Conservation (phyloP, 2,329 filamentous ascomycete species). For the Exophiala sp. region DNA sequence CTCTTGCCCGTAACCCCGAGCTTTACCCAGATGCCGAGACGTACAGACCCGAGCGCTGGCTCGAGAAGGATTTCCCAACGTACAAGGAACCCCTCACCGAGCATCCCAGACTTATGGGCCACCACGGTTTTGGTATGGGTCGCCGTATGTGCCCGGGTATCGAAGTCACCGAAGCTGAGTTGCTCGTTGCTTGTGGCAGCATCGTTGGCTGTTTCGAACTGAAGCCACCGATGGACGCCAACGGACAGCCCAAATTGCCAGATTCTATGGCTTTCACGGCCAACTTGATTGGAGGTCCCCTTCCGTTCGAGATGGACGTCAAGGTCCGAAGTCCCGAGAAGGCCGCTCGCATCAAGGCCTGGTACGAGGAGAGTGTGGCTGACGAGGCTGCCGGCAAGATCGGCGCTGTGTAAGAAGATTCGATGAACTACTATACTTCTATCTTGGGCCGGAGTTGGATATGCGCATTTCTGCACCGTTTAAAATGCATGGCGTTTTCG, state of each 20-base stretch:
- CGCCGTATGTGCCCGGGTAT: slow-evolving; percentile 32
- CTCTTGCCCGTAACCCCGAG: slow-evolving; percentile 30
- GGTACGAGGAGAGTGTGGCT: slow-evolving; percentile 28
- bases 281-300: slow-evolving; percentile 29
- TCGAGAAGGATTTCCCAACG: slow-evolving; percentile 31
- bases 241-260: slow-evolving; percentile 27
- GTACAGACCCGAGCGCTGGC: slow-evolving; percentile 31
- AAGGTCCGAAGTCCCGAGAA: slow-evolving; percentile 26
- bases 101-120: slow-evolving; percentile 31
- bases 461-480: neutral
- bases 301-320: slow-evolving; percentile 30
- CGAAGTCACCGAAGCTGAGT: slow-evolving; percentile 28
- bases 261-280: slow-evolving; percentile 26
- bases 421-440: neutral
- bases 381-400: slow-evolving; percentile 27
- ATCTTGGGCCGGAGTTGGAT: neutral
- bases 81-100: slow-evolving; percentile 32
- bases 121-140: slow-evolving; percentile 31
- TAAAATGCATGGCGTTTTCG: neutral
- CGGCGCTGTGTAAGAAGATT: slow-evolving; percentile 14
- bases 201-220: slow-evolving; percentile 30
- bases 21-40: slow-evolving; percentile 31
- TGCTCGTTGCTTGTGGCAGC: slow-evolving; percentile 30
- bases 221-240: slow-evolving; percentile 24
- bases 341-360: slow-evolving; percentile 27